Percentiles rank a stretch among this genome's conserved stretches.
Evolutionary conservation across 2,329 filamentous ascomycete species (phyloP).

Genomic region (Venturia aucupariae): DNA sequence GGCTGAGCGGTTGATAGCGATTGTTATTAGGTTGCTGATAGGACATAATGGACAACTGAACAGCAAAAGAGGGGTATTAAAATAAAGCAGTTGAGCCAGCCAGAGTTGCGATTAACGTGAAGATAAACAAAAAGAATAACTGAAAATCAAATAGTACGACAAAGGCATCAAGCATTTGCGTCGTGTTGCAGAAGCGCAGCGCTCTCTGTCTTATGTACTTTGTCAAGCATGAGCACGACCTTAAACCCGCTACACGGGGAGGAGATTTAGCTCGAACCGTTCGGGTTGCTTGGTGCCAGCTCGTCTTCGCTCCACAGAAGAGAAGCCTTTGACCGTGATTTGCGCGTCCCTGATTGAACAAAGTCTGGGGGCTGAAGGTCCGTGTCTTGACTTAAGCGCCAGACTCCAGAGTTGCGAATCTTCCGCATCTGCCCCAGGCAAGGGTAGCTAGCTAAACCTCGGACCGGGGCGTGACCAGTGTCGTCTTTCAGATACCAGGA

Average conservation of each 20-base stretch:
- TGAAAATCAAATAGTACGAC: not conserved
- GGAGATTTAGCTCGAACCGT: not conserved
- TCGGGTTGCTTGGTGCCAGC: not conserved
- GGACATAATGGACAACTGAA: not conserved
- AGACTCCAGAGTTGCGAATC: constrained; percentile 2
- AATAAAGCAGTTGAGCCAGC: not conserved
- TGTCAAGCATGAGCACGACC: not conserved
- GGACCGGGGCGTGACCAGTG: not conserved
- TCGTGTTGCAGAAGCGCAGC: not conserved
- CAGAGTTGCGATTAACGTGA: not conserved
- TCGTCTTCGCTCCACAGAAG: not conserved
- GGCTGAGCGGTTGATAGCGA: not conserved
- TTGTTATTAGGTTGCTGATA: not conserved
- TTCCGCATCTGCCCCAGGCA: not conserved
- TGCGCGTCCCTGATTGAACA: not conserved
- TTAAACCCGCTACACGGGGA: not conserved
- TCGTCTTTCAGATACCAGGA: not conserved
- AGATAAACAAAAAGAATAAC: not conserved
- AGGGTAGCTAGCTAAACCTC: not conserved
- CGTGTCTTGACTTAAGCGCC: not conserved
- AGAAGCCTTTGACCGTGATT: not conserved
- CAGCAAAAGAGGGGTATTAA: not conserved
- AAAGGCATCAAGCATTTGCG: constrained; percentile 4
- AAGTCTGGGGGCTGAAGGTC: not conserved
- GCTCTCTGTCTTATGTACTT: not conserved